phyloP scores from a whole-genome alignment of 1,284 basidiomycete species.

The Cryptococcus neoformans region DNA sequence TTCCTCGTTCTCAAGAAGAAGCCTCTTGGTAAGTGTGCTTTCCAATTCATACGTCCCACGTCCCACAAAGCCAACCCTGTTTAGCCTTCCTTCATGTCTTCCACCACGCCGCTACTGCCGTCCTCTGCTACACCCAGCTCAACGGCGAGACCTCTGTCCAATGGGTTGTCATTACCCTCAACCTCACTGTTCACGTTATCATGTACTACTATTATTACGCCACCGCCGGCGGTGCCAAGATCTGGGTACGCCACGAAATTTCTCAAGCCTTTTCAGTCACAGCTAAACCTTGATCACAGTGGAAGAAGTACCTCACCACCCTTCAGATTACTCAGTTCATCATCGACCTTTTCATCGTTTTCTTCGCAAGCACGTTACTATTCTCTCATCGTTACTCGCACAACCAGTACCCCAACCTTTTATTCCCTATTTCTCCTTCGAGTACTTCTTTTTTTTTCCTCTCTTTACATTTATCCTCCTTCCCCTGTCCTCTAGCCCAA shows the following conservation, averaged over 20 bases:
- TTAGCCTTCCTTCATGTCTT: slow-evolving; percentile 95
- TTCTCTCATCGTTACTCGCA: slow-evolving; percentile 54
- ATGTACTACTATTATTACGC: slow-evolving; percentile 99
- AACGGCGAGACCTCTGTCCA: slow-evolving; percentile 91
- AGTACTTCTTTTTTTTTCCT: slow-evolving; percentile 24
- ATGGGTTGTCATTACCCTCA: slow-evolving; percentile 93
- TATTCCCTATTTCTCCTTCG: slow-evolving; percentile 53
- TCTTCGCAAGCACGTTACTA: slow-evolving; percentile 79
- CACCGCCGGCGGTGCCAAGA: slow-evolving; percentile 88
- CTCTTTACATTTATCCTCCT: background rate
- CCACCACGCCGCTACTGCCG: slow-evolving; percentile 97
- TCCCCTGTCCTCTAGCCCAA: background rate
- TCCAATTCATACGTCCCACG: no score
- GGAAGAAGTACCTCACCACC: slow-evolving; percentile 73
- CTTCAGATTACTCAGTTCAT: slow-evolving; percentile 96
- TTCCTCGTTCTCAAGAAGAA: slow-evolving; percentile 99
- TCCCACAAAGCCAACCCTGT: background rate
- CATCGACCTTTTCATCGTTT: slow-evolving; percentile 82
- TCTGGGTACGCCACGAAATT: slow-evolving; percentile 67
- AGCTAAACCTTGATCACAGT: slow-evolving; percentile 18
- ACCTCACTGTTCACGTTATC: slow-evolving; percentile 91
- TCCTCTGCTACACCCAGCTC: slow-evolving; percentile 91
- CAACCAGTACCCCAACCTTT: slow-evolving; percentile 61
- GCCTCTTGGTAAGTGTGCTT: slow-evolving; percentile 66
- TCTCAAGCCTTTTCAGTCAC: slow-evolving; percentile 1